Conservation (phyloP, 2,329 filamentous ascomycete genomes). For the Hymenoscyphus salicellus region DNA sequence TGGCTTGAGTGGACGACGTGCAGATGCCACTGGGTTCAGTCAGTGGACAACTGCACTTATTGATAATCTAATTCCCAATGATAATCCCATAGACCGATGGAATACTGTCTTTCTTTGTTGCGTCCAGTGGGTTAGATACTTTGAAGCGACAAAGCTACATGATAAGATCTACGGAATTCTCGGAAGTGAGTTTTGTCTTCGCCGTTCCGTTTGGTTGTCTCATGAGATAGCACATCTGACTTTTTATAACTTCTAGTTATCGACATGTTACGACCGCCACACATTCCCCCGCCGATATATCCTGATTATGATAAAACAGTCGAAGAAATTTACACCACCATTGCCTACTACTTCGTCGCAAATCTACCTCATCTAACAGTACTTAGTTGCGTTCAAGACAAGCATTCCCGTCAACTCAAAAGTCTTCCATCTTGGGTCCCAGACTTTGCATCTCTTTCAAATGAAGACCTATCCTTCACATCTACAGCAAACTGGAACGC, state of each 20-base stretch:
- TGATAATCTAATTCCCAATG: conserved; percentile 10
- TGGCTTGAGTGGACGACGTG: not conserved
- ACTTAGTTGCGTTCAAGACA: conserved; percentile 14
- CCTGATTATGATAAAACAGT: conserved; percentile 17
- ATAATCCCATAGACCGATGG: conserved; percentile 8
- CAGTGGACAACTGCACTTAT: conserved; percentile 15
- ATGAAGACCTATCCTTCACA: conserved; percentile 13
- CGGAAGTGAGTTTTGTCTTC: not conserved
- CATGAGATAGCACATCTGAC: not conserved
- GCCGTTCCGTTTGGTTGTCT: not conserved
- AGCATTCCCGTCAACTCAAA: conserved; percentile 11
- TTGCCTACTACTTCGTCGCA: conserved; percentile 13
- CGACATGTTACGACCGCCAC: conserved; percentile 10
- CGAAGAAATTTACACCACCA: conserved; percentile 13
- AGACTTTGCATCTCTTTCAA: conserved; percentile 12
- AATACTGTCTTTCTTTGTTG: conserved; percentile 14
- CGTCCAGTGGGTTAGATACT: conserved; percentile 12
- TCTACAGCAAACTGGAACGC: conserved; percentile 13
- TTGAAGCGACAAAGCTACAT: conserved; percentile 10
- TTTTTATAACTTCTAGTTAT: not conserved
- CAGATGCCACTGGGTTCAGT: conserved; percentile 13
- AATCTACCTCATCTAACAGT: conserved; percentile 13
- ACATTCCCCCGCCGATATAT: conserved; percentile 10
- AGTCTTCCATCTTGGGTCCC: conserved; percentile 19
- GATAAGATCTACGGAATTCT: conserved; percentile 13